phyloP scores from a whole-genome alignment of 345 rosid genomes.

The Syzygium aromaticum region DNA sequence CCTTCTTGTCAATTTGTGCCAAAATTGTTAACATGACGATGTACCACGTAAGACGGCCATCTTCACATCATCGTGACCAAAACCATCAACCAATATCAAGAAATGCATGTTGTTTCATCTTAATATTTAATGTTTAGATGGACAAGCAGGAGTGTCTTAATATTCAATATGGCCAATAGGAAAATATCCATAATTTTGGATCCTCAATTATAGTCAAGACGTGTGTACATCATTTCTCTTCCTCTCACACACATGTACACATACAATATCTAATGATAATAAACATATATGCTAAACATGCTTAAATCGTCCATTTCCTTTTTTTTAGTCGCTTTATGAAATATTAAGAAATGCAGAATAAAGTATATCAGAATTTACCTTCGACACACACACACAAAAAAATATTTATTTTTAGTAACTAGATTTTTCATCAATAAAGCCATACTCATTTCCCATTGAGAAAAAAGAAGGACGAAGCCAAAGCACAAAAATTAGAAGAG shows the following conservation, averaged over 20 bases:
- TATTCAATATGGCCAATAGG: background rate
- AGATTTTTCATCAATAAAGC: background rate
- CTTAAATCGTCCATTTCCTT: rapidly evolving
- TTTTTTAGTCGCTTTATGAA: background rate
- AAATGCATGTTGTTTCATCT: background rate
- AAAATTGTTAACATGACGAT: rapidly evolving
- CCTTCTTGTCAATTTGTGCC: rapidly evolving
- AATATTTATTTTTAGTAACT: background rate
- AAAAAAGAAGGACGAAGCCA: background rate
- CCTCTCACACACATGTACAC: background rate
- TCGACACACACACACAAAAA: background rate
- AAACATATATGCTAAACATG: background rate
- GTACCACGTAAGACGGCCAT: rapidly evolving
- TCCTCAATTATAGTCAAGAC: background rate
- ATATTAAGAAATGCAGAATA: background rate
- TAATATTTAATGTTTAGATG: background rate
- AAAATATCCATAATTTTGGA: background rate
- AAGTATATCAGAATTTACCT: background rate
- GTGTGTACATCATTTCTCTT: background rate
- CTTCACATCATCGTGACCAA: background rate
- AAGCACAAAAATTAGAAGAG: background rate
- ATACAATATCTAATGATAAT: background rate
- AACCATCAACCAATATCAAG: background rate
- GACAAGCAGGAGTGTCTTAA: background rate
- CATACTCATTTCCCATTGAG: background rate